Evolutionary conservation across 164 flowering plant species (phyloP).

Genomic region (Chimonanthus praecox): DNA sequence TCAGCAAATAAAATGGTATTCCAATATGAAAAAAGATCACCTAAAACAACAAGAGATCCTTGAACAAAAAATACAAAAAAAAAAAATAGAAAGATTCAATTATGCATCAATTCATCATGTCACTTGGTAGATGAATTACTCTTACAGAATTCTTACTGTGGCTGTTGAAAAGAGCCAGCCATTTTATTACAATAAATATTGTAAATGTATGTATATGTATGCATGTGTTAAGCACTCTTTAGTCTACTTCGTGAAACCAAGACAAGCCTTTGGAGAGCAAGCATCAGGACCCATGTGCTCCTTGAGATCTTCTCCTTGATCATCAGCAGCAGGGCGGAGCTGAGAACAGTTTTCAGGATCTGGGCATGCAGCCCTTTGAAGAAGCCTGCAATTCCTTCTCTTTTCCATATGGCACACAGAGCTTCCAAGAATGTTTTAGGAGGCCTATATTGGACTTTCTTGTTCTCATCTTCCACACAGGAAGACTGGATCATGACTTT

Average conservation of each 20-base stretch:
- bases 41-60: too few relatives aligned
- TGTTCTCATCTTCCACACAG: slow-evolving; percentile 36
- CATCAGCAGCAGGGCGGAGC: slow-evolving; percentile 77
- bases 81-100: too few relatives aligned
- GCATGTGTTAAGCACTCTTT: slow-evolving; percentile 23
- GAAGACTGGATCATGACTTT: slow-evolving; percentile 86
- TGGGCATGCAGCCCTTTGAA: slow-evolving; percentile 77
- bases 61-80: too few relatives aligned
- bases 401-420: slow-evolving; percentile 16
- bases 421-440: slow-evolving; percentile 9
- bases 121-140: neutral
- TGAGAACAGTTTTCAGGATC: slow-evolving; percentile 70
- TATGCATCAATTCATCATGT: neutral
- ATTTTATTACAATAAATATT: slow-evolving; percentile 4
- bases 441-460: slow-evolving; percentile 21
- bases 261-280: slow-evolving; percentile 44
- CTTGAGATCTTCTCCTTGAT: slow-evolving; percentile 70
- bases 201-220: neutral
- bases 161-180: neutral
- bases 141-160: neutral
- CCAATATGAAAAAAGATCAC: too few relatives aligned
- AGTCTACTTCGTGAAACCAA: slow-evolving; percentile 34
- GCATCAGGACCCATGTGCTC: slow-evolving; percentile 65
- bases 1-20: too few relatives aligned
- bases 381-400: slow-evolving; percentile 60